Evolutionary conservation across 805 yeast genomes (phyloP), one percentile per base, ranked within the genome.

Genomic region (Debaryomyces castellii): DNA sequence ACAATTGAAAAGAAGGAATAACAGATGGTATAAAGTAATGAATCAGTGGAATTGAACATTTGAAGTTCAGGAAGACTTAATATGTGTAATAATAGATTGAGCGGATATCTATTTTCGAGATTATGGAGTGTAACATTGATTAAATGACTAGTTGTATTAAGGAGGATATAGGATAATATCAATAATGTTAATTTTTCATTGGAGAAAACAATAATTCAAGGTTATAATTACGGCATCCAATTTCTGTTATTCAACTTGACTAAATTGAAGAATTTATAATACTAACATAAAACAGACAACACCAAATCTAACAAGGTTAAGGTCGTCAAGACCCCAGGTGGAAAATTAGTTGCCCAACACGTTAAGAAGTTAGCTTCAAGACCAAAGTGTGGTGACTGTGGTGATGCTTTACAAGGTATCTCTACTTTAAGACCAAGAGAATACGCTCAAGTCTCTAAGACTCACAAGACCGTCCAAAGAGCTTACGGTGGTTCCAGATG

Each of bases 281-380:
- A 25, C 28, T 25, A 25, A 25, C 28, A 25, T 25, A 25, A 9
- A 9, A 25, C 11, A 43, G 41, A 90, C 96, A 94, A 94, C 96
- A 91, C 99, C 86, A 87, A 85, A 79, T 94, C 99, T 67, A 94
- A 94, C 96, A 89, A 87, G 83, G 92, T 94, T 83, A 92, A 88
- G 91, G 96, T 92, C 78, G 96, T 92, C 69, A 94, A 92, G 89
- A 94, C 99, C 80, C 99, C 99, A 78, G 99, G 99, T 85, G 98
- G 98, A 74, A 87, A 86, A 78, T 85, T 94, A 78, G 86, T 90
- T 74, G 96, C 96, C 73, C 97, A 91, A 78, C 99, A 94, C 82
- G 81, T 89, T 71, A 89, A 89, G 87, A 90, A 90, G 85, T 70
- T 71, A 63, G 96, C 89, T 67, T 73, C 95, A 67, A 83, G 89